A percentile compares a stretch with the other conserved stretches of the same genome.
phyloP scores from a whole-genome alignment of 1,284 basidiomycete genomes.

The Boletellus deceptivus region DNA sequence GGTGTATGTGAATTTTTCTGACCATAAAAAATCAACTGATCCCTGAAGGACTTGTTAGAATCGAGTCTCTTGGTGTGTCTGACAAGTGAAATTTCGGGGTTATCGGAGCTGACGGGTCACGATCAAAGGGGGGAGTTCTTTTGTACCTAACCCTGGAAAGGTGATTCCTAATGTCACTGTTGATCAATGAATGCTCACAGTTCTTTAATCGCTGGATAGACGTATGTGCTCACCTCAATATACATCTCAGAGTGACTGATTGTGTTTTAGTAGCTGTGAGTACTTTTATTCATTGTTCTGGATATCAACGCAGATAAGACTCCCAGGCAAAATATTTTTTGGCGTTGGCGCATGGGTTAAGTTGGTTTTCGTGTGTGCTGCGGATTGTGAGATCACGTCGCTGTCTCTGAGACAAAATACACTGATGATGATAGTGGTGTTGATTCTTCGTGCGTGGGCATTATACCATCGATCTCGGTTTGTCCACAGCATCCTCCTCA shows the following conservation, averaged over 20 bases:
- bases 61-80: background rate
- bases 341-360: background rate
- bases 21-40: background rate
- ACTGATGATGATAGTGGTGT: background rate
- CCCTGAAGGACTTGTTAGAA: background rate
- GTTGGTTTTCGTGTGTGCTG: background rate
- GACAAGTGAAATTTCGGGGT: background rate
- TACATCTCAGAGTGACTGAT: background rate
- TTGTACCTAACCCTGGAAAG: background rate
- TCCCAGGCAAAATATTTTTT: background rate
- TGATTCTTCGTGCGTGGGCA: background rate
- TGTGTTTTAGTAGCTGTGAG: background rate
- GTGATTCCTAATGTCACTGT: background rate
- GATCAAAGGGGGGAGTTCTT: background rate
- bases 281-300: background rate
- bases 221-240: background rate
- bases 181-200: background rate
- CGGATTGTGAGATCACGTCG: background rate
- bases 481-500: background rate
- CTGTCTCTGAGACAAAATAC: no score
- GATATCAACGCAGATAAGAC: background rate
- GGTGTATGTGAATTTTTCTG: background rate
- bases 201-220: background rate
- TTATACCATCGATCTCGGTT: background rate
- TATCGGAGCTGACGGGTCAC: background rate